These are phyloP conservation scores for Hansenula lynferdii DNA, from an alignment of 1,139 yeast species.

Conservation along the genomic window DNA sequence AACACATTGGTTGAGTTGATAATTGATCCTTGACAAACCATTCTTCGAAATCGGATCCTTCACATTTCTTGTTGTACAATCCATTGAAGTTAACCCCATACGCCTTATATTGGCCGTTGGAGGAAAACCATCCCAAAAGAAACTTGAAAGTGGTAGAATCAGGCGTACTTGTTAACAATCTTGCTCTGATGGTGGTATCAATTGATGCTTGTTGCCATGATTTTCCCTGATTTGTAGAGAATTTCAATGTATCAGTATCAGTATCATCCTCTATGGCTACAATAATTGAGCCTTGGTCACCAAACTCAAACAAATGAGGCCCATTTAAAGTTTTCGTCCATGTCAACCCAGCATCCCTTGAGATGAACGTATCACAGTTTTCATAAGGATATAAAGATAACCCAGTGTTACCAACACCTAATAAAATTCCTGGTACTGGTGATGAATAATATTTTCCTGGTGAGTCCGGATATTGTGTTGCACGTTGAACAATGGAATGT, in stretches of 20 bases:
- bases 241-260: constrained; percentile 36
- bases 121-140: constrained; percentile 43
- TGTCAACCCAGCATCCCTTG: constrained; percentile 72
- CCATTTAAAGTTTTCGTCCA: constrained; percentile 59
- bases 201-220: constrained; percentile 54
- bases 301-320: constrained; percentile 59
- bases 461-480: constrained; percentile 10
- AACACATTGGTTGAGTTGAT: constrained; percentile 35
- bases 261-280: constrained; percentile 43
- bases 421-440: constrained; percentile 68
- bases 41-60: constrained; percentile 55
- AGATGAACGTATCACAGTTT: constrained; percentile 47
- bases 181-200: constrained; percentile 42
- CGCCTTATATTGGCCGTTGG: constrained; percentile 18
- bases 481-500: constrained; percentile 17
- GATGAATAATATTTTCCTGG: constrained; percentile 35
- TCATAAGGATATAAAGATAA: constrained; percentile 27
- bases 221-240: constrained; percentile 70
- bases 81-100: constrained; percentile 52
- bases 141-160: constrained; percentile 71
- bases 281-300: constrained; percentile 76
- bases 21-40: constrained; percentile 48
- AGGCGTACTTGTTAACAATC: constrained; percentile 47
- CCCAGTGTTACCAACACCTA: constrained; percentile 57
- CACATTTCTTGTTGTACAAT: constrained; percentile 52